Percentiles rank a stretch among this genome's conserved stretches.
phyloP scores from a whole-genome alignment of 2,329 filamentous ascomycete species.

The Epichloe bromicola region DNA sequence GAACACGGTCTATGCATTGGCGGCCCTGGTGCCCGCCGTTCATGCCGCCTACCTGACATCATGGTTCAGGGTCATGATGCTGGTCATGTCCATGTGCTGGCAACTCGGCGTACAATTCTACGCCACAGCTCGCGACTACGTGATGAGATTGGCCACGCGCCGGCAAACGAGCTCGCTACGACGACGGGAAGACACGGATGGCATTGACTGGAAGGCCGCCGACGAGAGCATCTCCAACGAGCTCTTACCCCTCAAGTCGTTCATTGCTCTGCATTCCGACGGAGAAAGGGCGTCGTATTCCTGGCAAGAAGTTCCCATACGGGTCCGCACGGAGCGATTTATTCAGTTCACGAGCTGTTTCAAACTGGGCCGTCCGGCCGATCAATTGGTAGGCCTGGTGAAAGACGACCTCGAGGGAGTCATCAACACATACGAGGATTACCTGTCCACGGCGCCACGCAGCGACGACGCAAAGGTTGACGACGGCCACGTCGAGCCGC shows the following conservation, averaged over 20 bases:
- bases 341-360: constrained; percentile 10
- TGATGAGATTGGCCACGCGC: constrained; percentile 6
- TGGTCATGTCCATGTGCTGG: constrained; percentile 10
- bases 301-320: constrained; percentile 7
- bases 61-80: constrained; percentile 12
- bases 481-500: constrained; percentile 9
- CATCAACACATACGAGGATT: constrained; percentile 10
- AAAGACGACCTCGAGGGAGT: constrained; percentile 11
- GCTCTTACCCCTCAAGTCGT: constrained; percentile 5
- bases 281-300: background rate
- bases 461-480: background rate
- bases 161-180: constrained; percentile 7
- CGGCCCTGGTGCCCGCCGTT: constrained; percentile 8
- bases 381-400: constrained; percentile 9
- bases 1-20: constrained; percentile 11
- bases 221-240: constrained; percentile 7
- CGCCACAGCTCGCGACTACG: constrained; percentile 7
- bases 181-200: background rate
- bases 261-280: background rate
- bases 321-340: constrained; percentile 8
- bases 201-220: constrained; percentile 6
- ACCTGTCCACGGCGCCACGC: constrained; percentile 3
- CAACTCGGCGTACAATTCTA: constrained; percentile 10
- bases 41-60: constrained; percentile 5
- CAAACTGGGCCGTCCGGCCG: constrained; percentile 9